A percentile compares a stretch with the other conserved stretches of the same genome.
These are phyloP conservation scores for Arachnopeziza araneosa DNA, from an alignment of 2,329 filamentous ascomycete genomes.

Conservation along the genomic window DNA sequence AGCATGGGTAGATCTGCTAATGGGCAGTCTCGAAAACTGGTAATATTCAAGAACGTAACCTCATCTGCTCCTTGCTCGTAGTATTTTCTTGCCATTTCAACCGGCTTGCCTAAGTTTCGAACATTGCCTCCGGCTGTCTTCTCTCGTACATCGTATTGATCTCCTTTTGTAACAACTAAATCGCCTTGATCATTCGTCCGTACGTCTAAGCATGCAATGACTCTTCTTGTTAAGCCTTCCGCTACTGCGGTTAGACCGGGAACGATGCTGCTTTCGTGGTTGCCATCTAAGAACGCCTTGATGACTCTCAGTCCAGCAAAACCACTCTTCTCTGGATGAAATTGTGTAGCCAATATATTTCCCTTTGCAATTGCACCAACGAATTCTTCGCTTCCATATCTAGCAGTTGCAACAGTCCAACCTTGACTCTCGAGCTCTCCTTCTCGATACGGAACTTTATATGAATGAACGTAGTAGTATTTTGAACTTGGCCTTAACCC, in stretches of 20 bases:
- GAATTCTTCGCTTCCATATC: slow-evolving; percentile 84
- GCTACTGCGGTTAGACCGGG: slow-evolving; percentile 24
- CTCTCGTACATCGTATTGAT: slow-evolving; percentile 97
- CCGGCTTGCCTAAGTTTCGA: slow-evolving; percentile 92
- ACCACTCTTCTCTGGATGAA: slow-evolving; percentile 96
- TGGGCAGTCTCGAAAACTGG: slow-evolving; percentile 92
- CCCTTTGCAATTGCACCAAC: slow-evolving; percentile 82
- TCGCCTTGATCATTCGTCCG: slow-evolving; percentile 91
- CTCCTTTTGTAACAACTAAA: slow-evolving; percentile 94
- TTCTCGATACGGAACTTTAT: slow-evolving; percentile 70
- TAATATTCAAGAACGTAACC: slow-evolving; percentile 97
- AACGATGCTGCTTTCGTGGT: slow-evolving; percentile 36
- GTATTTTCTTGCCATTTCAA: slow-evolving; percentile 89
- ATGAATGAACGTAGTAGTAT: slow-evolving; percentile 99
- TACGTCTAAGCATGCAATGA: slow-evolving; percentile 96
- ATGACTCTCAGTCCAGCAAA: slow-evolving; percentile 79
- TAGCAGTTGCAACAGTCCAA: slow-evolving; percentile 87
- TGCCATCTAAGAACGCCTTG: slow-evolving; percentile 78
- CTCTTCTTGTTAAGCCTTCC: slow-evolving; percentile 80
- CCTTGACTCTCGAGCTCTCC: slow-evolving; percentile 74
- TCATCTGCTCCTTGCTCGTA: slow-evolving; percentile 97
- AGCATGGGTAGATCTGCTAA: slow-evolving; percentile 92
- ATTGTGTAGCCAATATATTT: slow-evolving; percentile 88
- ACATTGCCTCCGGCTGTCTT: slow-evolving; percentile 66
- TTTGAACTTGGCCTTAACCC: slow-evolving; percentile 77